Base-by-base conservation (phyloP, 768 basidiomycete genomes). In the Leccinum variicolor region DNA sequence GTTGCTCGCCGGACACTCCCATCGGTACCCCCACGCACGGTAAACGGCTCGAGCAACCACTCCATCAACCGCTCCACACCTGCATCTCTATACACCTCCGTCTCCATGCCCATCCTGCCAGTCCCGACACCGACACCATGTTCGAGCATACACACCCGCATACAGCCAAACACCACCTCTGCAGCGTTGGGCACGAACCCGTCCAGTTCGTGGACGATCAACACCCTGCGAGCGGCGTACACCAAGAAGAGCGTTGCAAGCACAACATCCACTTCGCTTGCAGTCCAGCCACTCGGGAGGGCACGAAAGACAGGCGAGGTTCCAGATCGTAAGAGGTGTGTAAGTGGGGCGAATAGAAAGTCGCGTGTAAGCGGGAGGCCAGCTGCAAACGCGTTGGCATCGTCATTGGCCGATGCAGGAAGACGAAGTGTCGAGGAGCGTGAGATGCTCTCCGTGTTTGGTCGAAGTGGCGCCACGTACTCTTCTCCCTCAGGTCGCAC, bases 121-220 rank as follows among this genome's bases (percentile, higher is more conserved):
- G 39, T 46, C 61, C 69, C 56, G 64, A 65, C 45, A 62, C 72
- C 68, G 5, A 65, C 70, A 1, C 83, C 92, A 67, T 96, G 91
- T 70, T 98, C 95, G 28, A 98, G 83, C 94, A 97, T 95, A 73
- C 93, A 94, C 15, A 97, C 84, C 62, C 91, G 92, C 92, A 97
- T 95, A 61, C 93, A 89, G 19, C 80, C 82, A 63, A 94, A 88
- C 5, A 89, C 76, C 8, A 85, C 69, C 8, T 76, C 65, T 14
- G 64, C 60, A 0, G 66, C 57, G 21, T 45, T 17, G 6, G 61
- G 52, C 26, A 52, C 62, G 31, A 82, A 80, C 23, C 64, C 58
- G 1, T 54, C 60, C 34, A 85, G 72, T 1, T 77, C 75, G 64
- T 79, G 79, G 10, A 66, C 67, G 15, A 66, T 60, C 31, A 87